These are phyloP conservation scores for Suillus hirtellus DNA, from an alignment of 768 basidiomycete species.

Conservation along the genomic window DNA sequence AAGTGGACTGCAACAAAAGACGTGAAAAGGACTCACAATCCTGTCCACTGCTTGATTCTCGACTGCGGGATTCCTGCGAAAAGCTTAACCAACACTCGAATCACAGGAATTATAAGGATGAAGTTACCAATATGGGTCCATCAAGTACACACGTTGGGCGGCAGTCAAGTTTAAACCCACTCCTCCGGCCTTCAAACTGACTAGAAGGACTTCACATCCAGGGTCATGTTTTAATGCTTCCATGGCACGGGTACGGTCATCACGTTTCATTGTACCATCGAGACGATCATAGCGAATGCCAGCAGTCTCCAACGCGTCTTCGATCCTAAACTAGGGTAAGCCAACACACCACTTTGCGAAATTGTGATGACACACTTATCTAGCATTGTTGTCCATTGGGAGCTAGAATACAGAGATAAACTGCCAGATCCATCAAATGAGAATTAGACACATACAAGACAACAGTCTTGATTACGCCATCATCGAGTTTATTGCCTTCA, in stretches of 20 bases:
- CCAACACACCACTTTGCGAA: slow-evolving; percentile 3
- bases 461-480: slow-evolving; percentile 82
- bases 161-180: slow-evolving; percentile 96
- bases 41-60: slow-evolving; percentile 98
- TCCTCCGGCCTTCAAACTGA: slow-evolving; percentile 95
- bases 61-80: slow-evolving; percentile 86
- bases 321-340: slow-evolving; percentile 54
- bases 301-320: slow-evolving; percentile 82
- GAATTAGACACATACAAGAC: slow-evolving; percentile 74
- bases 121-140: slow-evolving; percentile 92
- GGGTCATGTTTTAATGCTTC: slow-evolving; percentile 90
- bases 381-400: slow-evolving; percentile 94
- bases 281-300: slow-evolving; percentile 88
- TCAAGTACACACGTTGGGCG: slow-evolving; percentile 90
- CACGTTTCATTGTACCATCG: slow-evolving; percentile 98
- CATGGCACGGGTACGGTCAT: slow-evolving; percentile 90
- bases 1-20: neutral
- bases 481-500: slow-evolving; percentile 68
- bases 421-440: slow-evolving; percentile 19
- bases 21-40: slow-evolving; percentile 60
- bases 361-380: slow-evolving; percentile 59
- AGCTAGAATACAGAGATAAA: slow-evolving; percentile 45
- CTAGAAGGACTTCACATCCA: slow-evolving; percentile 87
- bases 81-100: slow-evolving; percentile 8
- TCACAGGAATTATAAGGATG: slow-evolving; percentile 2